phyloP scores from a whole-genome alignment of 164 flowering plant species.

The Stephania cephalantha region DNA sequence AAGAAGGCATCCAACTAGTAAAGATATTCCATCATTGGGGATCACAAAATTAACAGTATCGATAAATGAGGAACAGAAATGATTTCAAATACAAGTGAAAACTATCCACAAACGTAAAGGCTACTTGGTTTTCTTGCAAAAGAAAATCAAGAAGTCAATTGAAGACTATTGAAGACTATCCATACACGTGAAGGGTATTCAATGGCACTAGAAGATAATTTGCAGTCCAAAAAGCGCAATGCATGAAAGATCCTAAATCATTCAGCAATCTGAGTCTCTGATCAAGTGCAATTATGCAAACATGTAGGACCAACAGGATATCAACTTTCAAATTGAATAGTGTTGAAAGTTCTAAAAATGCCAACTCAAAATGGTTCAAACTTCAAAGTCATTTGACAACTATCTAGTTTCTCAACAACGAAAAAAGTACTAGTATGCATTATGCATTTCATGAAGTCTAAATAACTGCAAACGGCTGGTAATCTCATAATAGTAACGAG shows the following conservation, averaged over 20 bases:
- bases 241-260: neutral
- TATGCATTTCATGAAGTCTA: too few species aligned
- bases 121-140: neutral
- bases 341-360: neutral
- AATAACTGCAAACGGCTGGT: too few species aligned
- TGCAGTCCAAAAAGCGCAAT: neutral
- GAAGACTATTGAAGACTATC: neutral
- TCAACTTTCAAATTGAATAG: neutral
- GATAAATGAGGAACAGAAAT: neutral
- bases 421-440: too few species aligned
- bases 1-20: neutral
- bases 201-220: neutral
- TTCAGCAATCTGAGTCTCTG: neutral
- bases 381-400: neutral
- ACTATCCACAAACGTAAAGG: neutral
- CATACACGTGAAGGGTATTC: too few species aligned
- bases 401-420: neutral
- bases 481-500: too few species aligned
- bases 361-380: neutral
- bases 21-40: too few species aligned
- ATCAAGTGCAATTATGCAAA: neutral
- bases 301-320: neutral
- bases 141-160: neutral
- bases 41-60: neutral
- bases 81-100: neutral